phyloP scores from a whole-genome alignment of 305 asterid genomes.

The Solanum hybrid region DNA sequence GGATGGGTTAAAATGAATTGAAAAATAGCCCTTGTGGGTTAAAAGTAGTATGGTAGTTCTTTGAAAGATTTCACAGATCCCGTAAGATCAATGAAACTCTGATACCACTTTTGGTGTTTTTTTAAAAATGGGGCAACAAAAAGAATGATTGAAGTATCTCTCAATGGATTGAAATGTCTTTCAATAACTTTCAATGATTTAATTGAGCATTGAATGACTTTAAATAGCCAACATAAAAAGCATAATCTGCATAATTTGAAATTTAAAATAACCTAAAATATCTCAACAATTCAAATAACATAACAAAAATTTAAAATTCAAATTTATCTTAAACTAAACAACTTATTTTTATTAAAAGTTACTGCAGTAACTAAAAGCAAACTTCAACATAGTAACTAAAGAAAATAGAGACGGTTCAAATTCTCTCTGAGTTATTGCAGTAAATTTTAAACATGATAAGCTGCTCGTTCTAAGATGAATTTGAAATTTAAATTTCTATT shows the following conservation, averaged over 20 bases:
- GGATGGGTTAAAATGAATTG: background rate
- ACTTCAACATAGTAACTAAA: background rate
- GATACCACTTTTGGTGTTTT: background rate
- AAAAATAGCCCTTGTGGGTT: background rate
- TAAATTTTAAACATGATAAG: background rate
- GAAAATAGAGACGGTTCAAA: background rate
- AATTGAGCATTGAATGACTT: too few species aligned
- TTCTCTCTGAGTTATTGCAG: background rate
- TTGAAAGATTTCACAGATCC: background rate
- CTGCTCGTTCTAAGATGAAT: background rate
- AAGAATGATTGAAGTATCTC: background rate
- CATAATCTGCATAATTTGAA: too few species aligned
- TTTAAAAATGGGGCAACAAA: background rate
- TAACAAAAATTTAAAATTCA: too few species aligned
- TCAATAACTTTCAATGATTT: too few species aligned
- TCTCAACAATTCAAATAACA: too few species aligned
- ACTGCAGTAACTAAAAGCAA: too few species aligned
- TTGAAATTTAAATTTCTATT: background rate
- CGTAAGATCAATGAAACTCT: background rate
- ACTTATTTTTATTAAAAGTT: too few species aligned
- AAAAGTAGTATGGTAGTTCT: background rate
- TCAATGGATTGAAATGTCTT: background rate
- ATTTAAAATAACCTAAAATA: too few species aligned
- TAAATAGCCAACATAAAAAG: too few species aligned
- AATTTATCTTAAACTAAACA: too few species aligned